Base-by-base conservation (phyloP, 1,284 basidiomycete genomes). In the Trametes sp. region DNA sequence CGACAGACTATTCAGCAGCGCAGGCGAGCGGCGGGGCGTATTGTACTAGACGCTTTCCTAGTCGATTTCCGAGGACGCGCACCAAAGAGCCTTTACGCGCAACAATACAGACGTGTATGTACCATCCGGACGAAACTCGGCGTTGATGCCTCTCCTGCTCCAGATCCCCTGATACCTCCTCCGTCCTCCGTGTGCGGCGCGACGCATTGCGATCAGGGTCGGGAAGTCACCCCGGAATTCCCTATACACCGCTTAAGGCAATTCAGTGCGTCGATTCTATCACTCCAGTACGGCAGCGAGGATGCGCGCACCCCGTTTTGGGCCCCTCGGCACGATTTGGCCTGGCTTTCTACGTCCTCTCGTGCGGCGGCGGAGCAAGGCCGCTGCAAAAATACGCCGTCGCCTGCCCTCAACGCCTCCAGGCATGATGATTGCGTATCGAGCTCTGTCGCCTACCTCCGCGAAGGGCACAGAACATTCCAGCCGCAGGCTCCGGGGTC, bases 51-150 rank as follows among this genome's bases (percentile, higher is more conserved):
- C 28, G 23, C 8, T 24, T 59, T 54, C 35, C 52, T 54, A 54
- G 53, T 60, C 59, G 36, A 24, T 49, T 60, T 50, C 59, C 59
- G 52, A 59, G 59, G 46, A 11, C 26, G 52, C 52, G 45, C 52
- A 41, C 35, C 36, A 31, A 41, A 42, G 16, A 54, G 51, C 36
- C 55, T 61, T 54, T 54, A 46, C 33, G 41, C 55, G 57, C 52
- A 35, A 58, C 62, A 61, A 61, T 62, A 55, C 55, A 59, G 49
- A 57, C 21, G 45, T 62, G 56, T 64, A 64, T 66, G 62, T 64
- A 60, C 58, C 23, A 54, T 36, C 56, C 62, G 65, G 65, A 45
- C 49, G 54, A 62, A 56, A 41, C 53, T 64, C 62, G 65, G 62
- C 53, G 55, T 51, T 55, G 60, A 54, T 52, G 51, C 53, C 59